Evolutionary conservation across 768 basidiomycete genomes (phyloP).

Genomic region (Pulveroboletus sp.): DNA sequence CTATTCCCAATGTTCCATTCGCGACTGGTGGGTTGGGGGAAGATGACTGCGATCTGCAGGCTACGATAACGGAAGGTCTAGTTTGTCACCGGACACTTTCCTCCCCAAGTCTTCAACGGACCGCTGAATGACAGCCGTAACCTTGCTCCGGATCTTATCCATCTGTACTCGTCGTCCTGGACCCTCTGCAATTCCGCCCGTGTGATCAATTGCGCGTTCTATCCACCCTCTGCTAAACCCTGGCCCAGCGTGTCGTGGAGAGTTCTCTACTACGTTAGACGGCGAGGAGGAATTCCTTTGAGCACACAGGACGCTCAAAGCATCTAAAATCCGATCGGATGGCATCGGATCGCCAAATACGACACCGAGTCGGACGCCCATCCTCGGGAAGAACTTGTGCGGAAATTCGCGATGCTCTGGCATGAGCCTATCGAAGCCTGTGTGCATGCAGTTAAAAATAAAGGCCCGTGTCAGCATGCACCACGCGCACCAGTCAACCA

Average conservation of each 20-base stretch:
- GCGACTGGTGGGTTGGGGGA: too few relatives aligned
- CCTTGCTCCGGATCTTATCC: conserved; percentile 43
- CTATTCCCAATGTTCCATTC: too few relatives aligned
- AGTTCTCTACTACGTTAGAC: not conserved
- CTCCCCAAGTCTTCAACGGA: conserved; percentile 53
- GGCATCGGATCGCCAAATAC: conserved; percentile 78
- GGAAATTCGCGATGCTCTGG: conserved; percentile 79
- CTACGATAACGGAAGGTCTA: conserved; percentile 14
- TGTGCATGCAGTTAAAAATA: not conserved
- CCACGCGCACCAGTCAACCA: conserved; percentile 73
- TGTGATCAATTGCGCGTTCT: not conserved
- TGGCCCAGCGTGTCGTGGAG: not conserved
- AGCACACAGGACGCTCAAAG: conserved; percentile 13
- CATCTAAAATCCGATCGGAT: conserved; percentile 31
- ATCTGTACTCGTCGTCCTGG: conserved; percentile 26
- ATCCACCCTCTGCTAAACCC: conserved; percentile 22
- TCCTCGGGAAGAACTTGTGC: conserved; percentile 63
- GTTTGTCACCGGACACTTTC: conserved; percentile 41
- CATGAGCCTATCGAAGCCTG: conserved; percentile 87
- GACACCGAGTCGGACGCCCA: conserved; percentile 61
- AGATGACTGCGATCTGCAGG: too few relatives aligned
- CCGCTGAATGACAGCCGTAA: conserved; percentile 51
- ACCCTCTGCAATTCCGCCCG: conserved; percentile 7
- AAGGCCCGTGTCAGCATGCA: too few relatives aligned
- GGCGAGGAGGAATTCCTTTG: not conserved